These are phyloP conservation scores for Aspergillus neotritici DNA, from an alignment of 2,329 filamentous ascomycete species.

Conservation along the genomic window DNA sequence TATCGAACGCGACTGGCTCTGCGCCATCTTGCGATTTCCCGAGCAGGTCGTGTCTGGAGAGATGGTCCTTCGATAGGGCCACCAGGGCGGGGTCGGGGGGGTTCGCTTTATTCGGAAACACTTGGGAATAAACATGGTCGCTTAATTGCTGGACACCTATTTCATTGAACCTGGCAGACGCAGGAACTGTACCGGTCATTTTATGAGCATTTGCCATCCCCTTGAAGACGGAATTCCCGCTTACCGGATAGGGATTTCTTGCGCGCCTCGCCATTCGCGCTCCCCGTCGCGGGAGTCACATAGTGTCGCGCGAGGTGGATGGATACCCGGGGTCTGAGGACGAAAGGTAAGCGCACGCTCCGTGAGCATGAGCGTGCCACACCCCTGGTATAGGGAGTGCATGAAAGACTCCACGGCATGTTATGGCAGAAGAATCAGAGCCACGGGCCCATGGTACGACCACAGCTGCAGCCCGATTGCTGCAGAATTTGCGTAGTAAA, in stretches of 20 bases:
- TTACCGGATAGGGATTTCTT: slow-evolving; percentile 27
- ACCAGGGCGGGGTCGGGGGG: slow-evolving; percentile 67
- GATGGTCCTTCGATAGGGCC: slow-evolving; percentile 72
- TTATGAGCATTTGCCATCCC: slow-evolving; percentile 1
- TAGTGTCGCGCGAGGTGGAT: slow-evolving; percentile 9
- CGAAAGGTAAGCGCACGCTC: slow-evolving; percentile 19
- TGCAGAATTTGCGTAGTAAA: neutral
- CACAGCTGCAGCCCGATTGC: slow-evolving; percentile 9
- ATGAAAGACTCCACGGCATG: slow-evolving; percentile 26
- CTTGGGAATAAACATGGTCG: slow-evolving; percentile 70
- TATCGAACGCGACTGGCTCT: slow-evolving; percentile 74
- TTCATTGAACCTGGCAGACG: slow-evolving; percentile 72
- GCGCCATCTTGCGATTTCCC: slow-evolving; percentile 80
- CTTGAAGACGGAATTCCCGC: neutral
- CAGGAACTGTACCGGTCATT: slow-evolving; percentile 28
- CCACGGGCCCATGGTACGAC: slow-evolving; percentile 19
- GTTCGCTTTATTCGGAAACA: slow-evolving; percentile 58
- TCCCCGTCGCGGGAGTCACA: slow-evolving; percentile 10
- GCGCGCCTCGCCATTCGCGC: slow-evolving; percentile 1
- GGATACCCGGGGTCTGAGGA: slow-evolving; percentile 12
- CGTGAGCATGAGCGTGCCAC: slow-evolving; percentile 21
- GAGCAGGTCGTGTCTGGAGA: slow-evolving; percentile 76
- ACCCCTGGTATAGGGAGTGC: slow-evolving; percentile 28
- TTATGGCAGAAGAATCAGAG: slow-evolving; percentile 6
- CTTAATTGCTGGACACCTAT: slow-evolving; percentile 94